Evolutionary conservation across 495 filamentous ascomycete genomes (phyloP).

Genomic region (Neurospora sp.): DNA sequence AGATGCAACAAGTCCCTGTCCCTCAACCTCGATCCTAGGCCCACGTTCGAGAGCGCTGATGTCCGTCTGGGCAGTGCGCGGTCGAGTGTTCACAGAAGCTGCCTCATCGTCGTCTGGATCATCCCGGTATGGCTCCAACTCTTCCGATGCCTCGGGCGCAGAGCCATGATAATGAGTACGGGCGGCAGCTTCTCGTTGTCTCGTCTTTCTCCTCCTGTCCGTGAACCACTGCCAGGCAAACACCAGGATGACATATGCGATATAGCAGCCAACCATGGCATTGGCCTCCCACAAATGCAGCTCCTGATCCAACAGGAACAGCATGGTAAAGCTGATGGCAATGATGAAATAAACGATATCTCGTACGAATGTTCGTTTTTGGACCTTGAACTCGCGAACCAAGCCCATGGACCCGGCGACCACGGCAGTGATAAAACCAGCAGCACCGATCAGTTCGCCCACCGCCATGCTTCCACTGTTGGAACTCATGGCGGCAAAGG

Average conservation of each 20-base stretch:
- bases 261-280: slow-evolving; percentile 83
- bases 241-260: slow-evolving; percentile 83
- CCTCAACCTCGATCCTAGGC: slow-evolving; percentile 37
- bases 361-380: slow-evolving; percentile 76
- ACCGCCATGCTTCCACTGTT: slow-evolving; percentile 92
- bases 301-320: slow-evolving; percentile 75
- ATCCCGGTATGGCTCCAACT: slow-evolving; percentile 59
- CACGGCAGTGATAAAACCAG: slow-evolving; percentile 92
- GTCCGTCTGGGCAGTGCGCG: slow-evolving; percentile 31
- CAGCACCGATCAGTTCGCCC: slow-evolving; percentile 91
- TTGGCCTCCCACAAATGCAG: slow-evolving; percentile 82
- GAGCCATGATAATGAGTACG: slow-evolving; percentile 63
- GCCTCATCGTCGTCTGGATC: slow-evolving; percentile 51
- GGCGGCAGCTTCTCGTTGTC: slow-evolving; percentile 56
- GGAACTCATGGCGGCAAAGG: slow-evolving; percentile 94
- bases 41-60: slow-evolving; percentile 63
- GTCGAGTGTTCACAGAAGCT: slow-evolving; percentile 29
- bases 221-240: slow-evolving; percentile 89
- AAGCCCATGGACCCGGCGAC: slow-evolving; percentile 98
- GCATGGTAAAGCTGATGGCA: slow-evolving; percentile 78
- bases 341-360: slow-evolving; percentile 92
- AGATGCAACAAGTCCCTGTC: slow-evolving; percentile 33
- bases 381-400: slow-evolving; percentile 85
- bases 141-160: slow-evolving; percentile 31
- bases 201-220: slow-evolving; percentile 45